Percentiles rank a stretch among this genome's conserved stretches.
Conservation (phyloP, 2,329 filamentous ascomycete species). For the Pyrenochaeta sp. region DNA sequence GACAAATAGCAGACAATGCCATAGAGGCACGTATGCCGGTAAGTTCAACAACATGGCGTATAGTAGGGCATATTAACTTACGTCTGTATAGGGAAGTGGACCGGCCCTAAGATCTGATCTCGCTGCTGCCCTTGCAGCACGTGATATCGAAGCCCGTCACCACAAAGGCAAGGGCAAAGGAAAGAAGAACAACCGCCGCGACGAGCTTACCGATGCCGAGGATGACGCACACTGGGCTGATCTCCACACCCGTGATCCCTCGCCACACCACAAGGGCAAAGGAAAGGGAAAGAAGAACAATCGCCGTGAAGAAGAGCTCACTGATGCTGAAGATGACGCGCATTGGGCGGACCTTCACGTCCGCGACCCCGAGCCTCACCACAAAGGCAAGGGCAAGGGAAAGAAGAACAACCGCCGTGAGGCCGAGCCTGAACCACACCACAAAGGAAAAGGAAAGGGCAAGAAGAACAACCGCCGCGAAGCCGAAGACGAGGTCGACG, state of each 20-base stretch:
- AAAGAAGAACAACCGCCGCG: slow-evolving; percentile 4
- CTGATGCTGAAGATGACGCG: slow-evolving; percentile 6
- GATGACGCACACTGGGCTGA: slow-evolving; percentile 11
- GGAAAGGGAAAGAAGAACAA: slow-evolving; percentile 12
- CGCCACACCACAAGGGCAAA: slow-evolving; percentile 26
- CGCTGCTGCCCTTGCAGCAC: slow-evolving; percentile 30
- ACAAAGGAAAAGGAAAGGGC: slow-evolving; percentile 9
- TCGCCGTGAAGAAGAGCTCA: slow-evolving; percentile 8
- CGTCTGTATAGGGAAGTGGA: slow-evolving; percentile 30
- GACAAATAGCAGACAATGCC: slow-evolving; percentile 25
- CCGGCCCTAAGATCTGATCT: slow-evolving; percentile 28
- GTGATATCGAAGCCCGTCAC: slow-evolving; percentile 23
- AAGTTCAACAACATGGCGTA: slow-evolving; percentile 10
- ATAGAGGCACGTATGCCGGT: slow-evolving; percentile 40
- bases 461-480: slow-evolving; percentile 2
- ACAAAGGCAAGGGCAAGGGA: slow-evolving; percentile 9
- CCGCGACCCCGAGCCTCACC: slow-evolving; percentile 8
- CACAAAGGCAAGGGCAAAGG: slow-evolving; percentile 22
- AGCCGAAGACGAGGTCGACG: neutral
- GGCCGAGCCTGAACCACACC: slow-evolving; percentile 12
- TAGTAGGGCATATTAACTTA: slow-evolving; percentile 11
- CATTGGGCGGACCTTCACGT: slow-evolving; percentile 12
- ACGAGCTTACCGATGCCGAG: slow-evolving; percentile 11
- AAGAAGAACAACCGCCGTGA: slow-evolving; percentile 12
- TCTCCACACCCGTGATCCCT: slow-evolving; percentile 6